These are phyloP conservation scores for Achlya hypogyna DNA, from an alignment of 352 stramenopile genomes.

Conservation along the genomic window DNA sequence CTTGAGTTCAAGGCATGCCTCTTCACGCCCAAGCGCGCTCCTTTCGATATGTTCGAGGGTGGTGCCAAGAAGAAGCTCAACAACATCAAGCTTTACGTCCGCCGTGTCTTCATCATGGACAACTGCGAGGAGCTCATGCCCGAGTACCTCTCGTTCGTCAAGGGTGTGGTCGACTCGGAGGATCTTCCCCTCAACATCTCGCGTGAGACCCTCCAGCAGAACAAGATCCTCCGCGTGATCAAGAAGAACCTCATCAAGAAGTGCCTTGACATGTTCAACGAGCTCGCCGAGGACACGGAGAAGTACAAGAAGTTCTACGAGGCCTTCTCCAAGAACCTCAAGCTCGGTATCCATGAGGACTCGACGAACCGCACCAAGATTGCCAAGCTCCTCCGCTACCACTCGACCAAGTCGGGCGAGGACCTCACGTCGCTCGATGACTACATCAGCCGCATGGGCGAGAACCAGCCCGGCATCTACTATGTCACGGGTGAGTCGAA, in stretches of 20 bases:
- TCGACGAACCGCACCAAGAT: constrained; percentile 98
- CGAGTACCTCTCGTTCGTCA: constrained; percentile 98
- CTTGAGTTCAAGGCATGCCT: constrained; percentile 98
- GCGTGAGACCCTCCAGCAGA: constrained; percentile 99
- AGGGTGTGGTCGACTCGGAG: constrained; percentile 99
- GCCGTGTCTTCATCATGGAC: constrained; percentile 99
- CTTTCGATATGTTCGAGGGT: constrained; percentile 99
- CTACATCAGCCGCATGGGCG: constrained; percentile 96
- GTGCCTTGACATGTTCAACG: constrained; percentile 98
- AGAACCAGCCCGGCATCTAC: constrained; percentile 98
- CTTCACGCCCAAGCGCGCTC: constrained; percentile 97
- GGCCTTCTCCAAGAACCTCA: constrained; percentile 99
- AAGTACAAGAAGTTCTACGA: constrained; percentile 99
- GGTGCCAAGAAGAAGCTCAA: constrained; percentile 99
- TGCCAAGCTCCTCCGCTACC: constrained; percentile 98
- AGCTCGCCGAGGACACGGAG: constrained; percentile 96
- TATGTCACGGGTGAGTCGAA: constrained; percentile 99
- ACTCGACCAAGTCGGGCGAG: constrained; percentile 97
- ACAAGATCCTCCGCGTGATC: constrained; percentile 99
- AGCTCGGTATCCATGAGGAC: constrained; percentile 99
- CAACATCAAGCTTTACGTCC: constrained; percentile 99
- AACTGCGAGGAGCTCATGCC: constrained; percentile 99
- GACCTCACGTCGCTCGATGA: constrained; percentile 97
- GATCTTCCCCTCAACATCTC: constrained; percentile 99
- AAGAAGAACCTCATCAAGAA: constrained; percentile 99